Evolutionary conservation across 1,284 basidiomycete genomes (phyloP).

Genomic region (Rhodotorula sp.): DNA sequence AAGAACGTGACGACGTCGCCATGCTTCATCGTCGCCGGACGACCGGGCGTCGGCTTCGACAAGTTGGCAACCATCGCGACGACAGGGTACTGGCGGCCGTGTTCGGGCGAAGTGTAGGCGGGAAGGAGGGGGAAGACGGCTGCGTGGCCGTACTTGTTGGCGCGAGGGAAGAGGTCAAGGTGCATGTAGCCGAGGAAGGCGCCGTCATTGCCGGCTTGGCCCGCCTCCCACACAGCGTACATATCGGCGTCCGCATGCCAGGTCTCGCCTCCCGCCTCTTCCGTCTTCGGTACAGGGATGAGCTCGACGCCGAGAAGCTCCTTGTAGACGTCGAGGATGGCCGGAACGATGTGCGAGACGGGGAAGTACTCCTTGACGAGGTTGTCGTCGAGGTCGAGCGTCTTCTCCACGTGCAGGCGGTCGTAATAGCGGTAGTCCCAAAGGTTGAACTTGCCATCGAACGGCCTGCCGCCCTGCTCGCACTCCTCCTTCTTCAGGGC

Average conservation of each 20-base stretch:
- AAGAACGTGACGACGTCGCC: slow-evolving; percentile 44
- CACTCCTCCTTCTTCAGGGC: slow-evolving; percentile 70
- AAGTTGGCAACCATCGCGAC: slow-evolving; percentile 75
- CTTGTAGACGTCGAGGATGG: slow-evolving; percentile 76
- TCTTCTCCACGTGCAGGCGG: background rate
- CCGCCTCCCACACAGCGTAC: slow-evolving; percentile 75
- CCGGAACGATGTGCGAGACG: slow-evolving; percentile 70
- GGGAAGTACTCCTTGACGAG: slow-evolving; percentile 77
- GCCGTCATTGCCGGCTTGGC: slow-evolving; percentile 3
- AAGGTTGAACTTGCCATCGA: slow-evolving; percentile 15
- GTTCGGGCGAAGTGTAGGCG: slow-evolving; percentile 48
- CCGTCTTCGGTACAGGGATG: slow-evolving; percentile 54
- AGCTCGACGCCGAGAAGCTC: slow-evolving; percentile 71
- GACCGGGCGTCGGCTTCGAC: slow-evolving; percentile 72
- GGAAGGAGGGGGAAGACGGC: slow-evolving; percentile 69
- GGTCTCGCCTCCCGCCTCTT: slow-evolving; percentile 24
- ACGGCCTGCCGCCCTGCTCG: slow-evolving; percentile 57
- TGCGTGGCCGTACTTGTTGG: slow-evolving; percentile 72
- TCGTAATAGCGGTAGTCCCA: slow-evolving; percentile 49
- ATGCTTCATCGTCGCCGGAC: slow-evolving; percentile 73
- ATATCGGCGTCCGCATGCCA: slow-evolving; percentile 63
- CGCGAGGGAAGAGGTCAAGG: slow-evolving; percentile 78
- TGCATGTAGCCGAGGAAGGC: slow-evolving; percentile 67
- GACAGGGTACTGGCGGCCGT: slow-evolving; percentile 64
- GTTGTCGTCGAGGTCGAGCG: slow-evolving; percentile 16